Evolutionary conservation across 2,329 filamentous ascomycete species (phyloP), one percentile per base, ranked within the genome.

Genomic region (Nemania abortiva): DNA sequence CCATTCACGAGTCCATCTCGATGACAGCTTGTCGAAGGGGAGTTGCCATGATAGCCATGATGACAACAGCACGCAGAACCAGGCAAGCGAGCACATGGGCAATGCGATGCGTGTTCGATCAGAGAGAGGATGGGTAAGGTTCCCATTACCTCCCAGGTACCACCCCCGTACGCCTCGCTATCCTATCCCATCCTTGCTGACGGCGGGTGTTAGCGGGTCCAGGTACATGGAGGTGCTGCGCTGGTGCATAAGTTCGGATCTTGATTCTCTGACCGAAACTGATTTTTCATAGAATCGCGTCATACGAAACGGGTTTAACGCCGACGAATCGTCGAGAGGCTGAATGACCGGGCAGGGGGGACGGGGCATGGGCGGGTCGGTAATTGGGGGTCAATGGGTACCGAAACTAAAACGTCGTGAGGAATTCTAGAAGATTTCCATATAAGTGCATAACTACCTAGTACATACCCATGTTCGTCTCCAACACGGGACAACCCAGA

Each of bases 201-300:
- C n/a, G 53, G 53, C 24, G 55, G 39, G 27, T 31, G 52, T 20
- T 56, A 29, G 29, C 39, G 27, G 24, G 37, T 20, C 63, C 47
- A 42, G 49, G 24, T 59, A 47, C 47, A 53, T 50, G n/a, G n/a
- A n/a, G n/a, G n/a, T n/a, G n/a, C n/a, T n/a, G n/a, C 9, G 34
- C 7, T 31, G 13, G 27, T 47, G 49, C 63, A 45, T 47, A 37
- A 24, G 39, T 39, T 31, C 37, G 49, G 22, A 50, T 37, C 15
- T 49, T 61, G 27, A 18, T 42, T 49, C 29, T 60, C 39, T 45
- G 39, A 31, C 55, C 37, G 37, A 29, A 63, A 54, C 22, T 18
- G 13, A 52, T 65, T 61, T 59, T 57, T 37, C 42, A 68, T 68
- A 62, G 27, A 68, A 65, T 68, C 34, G 34, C 55, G 66, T 68